phyloP scores from a whole-genome alignment of 2,329 filamentous ascomycete genomes.

The Pochonia chlamydosporia region DNA sequence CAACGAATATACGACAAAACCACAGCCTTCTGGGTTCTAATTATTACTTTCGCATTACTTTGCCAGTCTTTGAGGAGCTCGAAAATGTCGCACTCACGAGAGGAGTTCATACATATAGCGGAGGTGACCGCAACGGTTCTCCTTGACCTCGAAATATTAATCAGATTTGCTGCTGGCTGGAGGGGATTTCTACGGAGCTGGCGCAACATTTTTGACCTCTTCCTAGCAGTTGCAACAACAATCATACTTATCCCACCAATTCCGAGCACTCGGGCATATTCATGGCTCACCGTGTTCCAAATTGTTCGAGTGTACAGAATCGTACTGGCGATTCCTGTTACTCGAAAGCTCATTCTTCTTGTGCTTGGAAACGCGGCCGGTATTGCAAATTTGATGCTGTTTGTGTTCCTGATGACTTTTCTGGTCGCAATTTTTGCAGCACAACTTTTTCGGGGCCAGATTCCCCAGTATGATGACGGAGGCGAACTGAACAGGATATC shows the following conservation, averaged over 20 bases:
- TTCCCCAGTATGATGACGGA: constrained; percentile 56
- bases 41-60: constrained; percentile 78
- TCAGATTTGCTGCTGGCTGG: constrained; percentile 77
- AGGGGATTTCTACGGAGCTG: constrained; percentile 68
- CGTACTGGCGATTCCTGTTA: constrained; percentile 83
- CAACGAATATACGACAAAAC: constrained; percentile 73
- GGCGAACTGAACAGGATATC: constrained; percentile 63
- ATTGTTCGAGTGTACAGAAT: constrained; percentile 88
- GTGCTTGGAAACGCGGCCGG: constrained; percentile 88
- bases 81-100: constrained; percentile 58
- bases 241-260: constrained; percentile 84
- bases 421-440: constrained; percentile 88
- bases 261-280: constrained; percentile 67
- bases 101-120: constrained; percentile 60
- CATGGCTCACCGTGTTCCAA: constrained; percentile 89
- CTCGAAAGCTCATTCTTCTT: constrained; percentile 75
- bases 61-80: constrained; percentile 73
- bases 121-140: constrained; percentile 73
- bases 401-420: constrained; percentile 94
- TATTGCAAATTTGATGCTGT: constrained; percentile 90
- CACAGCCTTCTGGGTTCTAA: constrained; percentile 67
- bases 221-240: constrained; percentile 72
- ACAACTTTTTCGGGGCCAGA: constrained; percentile 85
- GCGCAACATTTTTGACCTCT: constrained; percentile 75
- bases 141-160: constrained; percentile 73